Base-by-base conservation (phyloP, 1,284 basidiomycete genomes). In the Dichomitus squalens region DNA sequence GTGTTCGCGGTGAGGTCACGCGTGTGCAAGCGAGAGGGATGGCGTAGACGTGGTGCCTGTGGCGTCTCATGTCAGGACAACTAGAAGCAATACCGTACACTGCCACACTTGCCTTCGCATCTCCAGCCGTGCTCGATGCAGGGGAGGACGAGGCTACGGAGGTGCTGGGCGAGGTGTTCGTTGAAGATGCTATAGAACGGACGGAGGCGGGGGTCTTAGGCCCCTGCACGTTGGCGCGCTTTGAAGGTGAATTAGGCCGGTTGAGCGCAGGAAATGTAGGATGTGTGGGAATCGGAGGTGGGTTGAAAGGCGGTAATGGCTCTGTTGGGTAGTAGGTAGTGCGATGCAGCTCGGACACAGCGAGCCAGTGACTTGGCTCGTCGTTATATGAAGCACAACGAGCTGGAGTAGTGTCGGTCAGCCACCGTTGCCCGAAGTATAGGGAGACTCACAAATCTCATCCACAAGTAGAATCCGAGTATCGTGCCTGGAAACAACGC, bases 1-100 rank as follows among this genome's bases (percentile, higher is more conserved):
- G 84, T 86, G 57, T 85, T 85, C 6, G 75, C 77, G 1, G 82
- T 90, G 35, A 92, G 79, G 55, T 90, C 86, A 16, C 77, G 76
- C 0, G 83, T 80, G 50, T 79, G 85, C 18, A 91, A 70, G 33
- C 84, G 78, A 0, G 85, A 84, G 1, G 88, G 90, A 69, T 91
- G 88, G 34, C 87, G 84, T 33, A 91, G 74, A 60, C 79, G 81
- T 1, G 74, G 73, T 49, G 58, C 54, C 51, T 46, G 43, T 9
- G 23, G 20, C 21, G 6, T 40, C 5, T 58, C 29, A 57, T 46
- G n/a, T 20, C 27, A 36, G 4, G 35, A 36, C 9, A 36, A 36
- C 11, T 36, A 36, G 4, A 36, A 12, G 11, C 12, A 5, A n/a
- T 36, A 12, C 7, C 12, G 31, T 16, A n/a, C 16, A 36, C 20